Percentiles rank a stretch among this genome's conserved stretches.
Evolutionary conservation across 208 protist genomes (phyloP).

Genomic region (Leptomonas seymouri): DNA sequence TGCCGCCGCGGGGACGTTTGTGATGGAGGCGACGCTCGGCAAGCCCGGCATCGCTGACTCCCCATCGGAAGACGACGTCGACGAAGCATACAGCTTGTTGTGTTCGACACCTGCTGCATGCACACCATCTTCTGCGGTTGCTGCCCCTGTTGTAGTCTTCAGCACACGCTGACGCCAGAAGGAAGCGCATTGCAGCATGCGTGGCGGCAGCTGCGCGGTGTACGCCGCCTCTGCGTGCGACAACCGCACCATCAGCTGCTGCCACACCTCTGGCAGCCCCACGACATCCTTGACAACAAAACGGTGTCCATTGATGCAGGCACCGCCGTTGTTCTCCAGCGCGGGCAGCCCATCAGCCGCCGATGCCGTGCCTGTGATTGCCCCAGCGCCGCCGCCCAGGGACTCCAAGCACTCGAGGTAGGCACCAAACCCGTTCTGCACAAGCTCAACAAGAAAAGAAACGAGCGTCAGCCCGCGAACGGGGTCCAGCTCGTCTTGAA

Average conservation of each 20-base stretch:
- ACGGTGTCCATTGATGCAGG: constrained; percentile 15
- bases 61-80: constrained; percentile 16
- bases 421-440: constrained; percentile 38
- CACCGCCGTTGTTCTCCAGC: constrained; percentile 3
- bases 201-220: constrained; percentile 25
- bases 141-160: not conserved
- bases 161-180: constrained; percentile 24
- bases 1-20: constrained; percentile 4
- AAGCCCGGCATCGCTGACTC: constrained; percentile 14
- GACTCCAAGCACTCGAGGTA: constrained; percentile 32
- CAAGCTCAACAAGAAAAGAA: constrained; percentile 31
- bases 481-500: constrained; percentile 32
- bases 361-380: not conserved
- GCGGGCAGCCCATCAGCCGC: not conserved
- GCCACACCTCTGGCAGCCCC: constrained; percentile 27
- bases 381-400: not conserved
- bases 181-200: constrained; percentile 19
- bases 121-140: not conserved
- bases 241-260: constrained; percentile 27
- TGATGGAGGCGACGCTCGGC: constrained; percentile 18
- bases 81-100: constrained; percentile 3
- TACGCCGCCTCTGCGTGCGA: constrained; percentile 20
- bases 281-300: constrained; percentile 26
- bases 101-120: not conserved
- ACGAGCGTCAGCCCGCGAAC: constrained; percentile 27